Percentiles rank a stretch among this genome's conserved stretches.
These are phyloP conservation scores for Sporothrix sp. DNA, from an alignment of 2,329 filamentous ascomycete genomes.

Conservation along the genomic window DNA sequence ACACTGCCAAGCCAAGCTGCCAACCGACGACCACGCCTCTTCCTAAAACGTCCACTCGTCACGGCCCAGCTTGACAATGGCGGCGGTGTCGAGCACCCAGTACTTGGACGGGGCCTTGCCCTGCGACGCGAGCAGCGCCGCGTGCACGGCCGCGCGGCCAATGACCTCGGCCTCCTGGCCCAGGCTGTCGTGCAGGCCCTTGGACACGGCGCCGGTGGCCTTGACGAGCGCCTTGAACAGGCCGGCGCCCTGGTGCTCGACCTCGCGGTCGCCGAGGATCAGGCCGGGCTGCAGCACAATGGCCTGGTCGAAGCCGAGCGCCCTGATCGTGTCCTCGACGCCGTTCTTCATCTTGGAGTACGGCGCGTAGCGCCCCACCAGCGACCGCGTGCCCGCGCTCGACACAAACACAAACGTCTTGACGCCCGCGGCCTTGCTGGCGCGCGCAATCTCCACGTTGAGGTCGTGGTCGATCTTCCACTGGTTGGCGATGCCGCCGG, in stretches of 20 bases:
- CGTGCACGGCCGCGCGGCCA: slow-evolving; percentile 54
- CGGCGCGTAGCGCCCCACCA: slow-evolving; percentile 35
- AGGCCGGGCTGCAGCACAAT: slow-evolving; percentile 66
- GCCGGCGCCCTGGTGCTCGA: slow-evolving; percentile 49
- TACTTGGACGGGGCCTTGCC: slow-evolving; percentile 49
- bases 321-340: slow-evolving; percentile 68
- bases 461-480: slow-evolving; percentile 83
- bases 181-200: slow-evolving; percentile 51
- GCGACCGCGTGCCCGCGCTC: slow-evolving; percentile 37
- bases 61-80: slow-evolving; percentile 59
- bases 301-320: slow-evolving; percentile 64
- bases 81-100: slow-evolving; percentile 50
- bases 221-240: slow-evolving; percentile 46
- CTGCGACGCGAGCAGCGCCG: slow-evolving; percentile 46
- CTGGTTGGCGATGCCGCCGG: slow-evolving; percentile 69
- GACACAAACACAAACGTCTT: slow-evolving; percentile 73
- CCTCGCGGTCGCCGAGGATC: slow-evolving; percentile 61
- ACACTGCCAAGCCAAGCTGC: too few relatives aligned
- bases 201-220: slow-evolving; percentile 43
- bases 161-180: slow-evolving; percentile 69
- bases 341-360: slow-evolving; percentile 71
- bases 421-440: slow-evolving; percentile 62
- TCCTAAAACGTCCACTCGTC: slow-evolving; percentile 39
- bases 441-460: slow-evolving; percentile 67
- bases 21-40: too few relatives aligned